A percentile compares a stretch with the other conserved stretches of the same genome.
Conservation (phyloP, 2,329 filamentous ascomycete genomes). For the Penicillium sp. region DNA sequence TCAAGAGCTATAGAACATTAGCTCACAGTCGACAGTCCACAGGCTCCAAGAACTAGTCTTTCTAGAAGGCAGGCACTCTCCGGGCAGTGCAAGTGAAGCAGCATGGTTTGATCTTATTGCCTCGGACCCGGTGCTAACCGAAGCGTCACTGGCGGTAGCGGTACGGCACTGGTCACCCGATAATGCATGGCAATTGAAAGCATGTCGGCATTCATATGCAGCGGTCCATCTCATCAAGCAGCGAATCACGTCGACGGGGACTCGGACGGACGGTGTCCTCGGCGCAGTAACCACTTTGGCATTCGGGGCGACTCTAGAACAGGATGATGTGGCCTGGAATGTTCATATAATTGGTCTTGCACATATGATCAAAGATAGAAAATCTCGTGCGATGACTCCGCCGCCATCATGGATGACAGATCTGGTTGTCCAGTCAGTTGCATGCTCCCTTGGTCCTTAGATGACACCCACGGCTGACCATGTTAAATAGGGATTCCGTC, state of each 20-base stretch:
- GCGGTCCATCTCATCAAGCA: slow-evolving; percentile 23
- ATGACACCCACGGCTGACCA: neutral
- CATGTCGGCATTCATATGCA: slow-evolving; percentile 15
- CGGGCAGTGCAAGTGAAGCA: slow-evolving; percentile 11
- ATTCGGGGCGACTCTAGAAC: slow-evolving; percentile 21
- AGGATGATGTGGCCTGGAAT: slow-evolving; percentile 20
- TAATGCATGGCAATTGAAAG: slow-evolving; percentile 17
- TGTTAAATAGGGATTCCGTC: neutral
- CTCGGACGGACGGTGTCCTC: slow-evolving; percentile 23
- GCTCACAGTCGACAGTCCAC: neutral
- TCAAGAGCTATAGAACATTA: neutral
- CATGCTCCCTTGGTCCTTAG: neutral
- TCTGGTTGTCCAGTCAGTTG: neutral
- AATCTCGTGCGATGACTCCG: neutral
- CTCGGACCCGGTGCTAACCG: slow-evolving; percentile 24
- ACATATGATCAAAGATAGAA: slow-evolving; percentile 4
- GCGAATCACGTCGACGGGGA: slow-evolving; percentile 13
- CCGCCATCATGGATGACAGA: neutral
- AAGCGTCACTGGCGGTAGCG: slow-evolving; percentile 25
- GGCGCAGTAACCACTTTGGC: slow-evolving; percentile 25
- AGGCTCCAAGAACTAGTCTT: neutral
- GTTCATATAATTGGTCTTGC: slow-evolving; percentile 22
- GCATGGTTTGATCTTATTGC: slow-evolving; percentile 24
- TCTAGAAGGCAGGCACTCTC: neutral
- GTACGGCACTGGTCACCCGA: slow-evolving; percentile 24